phyloP scores from a whole-genome alignment of 2,329 filamentous ascomycete species.

The Cladosporium halotolerans region DNA sequence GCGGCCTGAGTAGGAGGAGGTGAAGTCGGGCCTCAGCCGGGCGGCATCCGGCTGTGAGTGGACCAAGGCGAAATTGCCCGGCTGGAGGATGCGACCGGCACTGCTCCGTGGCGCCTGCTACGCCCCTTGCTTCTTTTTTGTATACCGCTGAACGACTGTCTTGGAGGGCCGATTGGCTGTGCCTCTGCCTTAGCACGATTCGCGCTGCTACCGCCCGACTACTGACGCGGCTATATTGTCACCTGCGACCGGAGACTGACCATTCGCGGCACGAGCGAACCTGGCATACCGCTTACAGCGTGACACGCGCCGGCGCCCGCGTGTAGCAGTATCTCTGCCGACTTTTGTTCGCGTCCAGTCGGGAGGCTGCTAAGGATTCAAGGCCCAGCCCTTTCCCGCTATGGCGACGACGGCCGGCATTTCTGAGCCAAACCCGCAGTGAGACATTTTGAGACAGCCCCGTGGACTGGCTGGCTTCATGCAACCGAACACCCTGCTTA shows the following conservation, averaged over 20 bases:
- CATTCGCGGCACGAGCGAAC: conserved; percentile 2
- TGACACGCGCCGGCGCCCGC: conserved; percentile 7
- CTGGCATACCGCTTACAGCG: neutral
- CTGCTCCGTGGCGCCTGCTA: conserved; percentile 7
- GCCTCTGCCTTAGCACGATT: neutral
- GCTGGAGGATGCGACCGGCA: neutral
- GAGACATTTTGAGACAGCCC: conserved; percentile 4
- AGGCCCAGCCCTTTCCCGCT: neutral
- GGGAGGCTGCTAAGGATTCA: neutral
- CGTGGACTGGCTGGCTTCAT: conserved; percentile 3
- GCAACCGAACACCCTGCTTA: neutral
- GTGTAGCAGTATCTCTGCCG: neutral
- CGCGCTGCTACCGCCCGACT: conserved; percentile 9
- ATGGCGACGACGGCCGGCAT: neutral
- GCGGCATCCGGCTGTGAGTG: neutral
- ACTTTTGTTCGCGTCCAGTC: neutral
- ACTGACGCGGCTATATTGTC: neutral
- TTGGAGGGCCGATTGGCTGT: neutral
- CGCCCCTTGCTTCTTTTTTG: conserved; percentile 10
- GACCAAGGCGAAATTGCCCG: conserved; percentile 5
- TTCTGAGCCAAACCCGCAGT: neutral
- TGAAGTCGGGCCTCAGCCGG: conserved; percentile 9
- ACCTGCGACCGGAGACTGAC: conserved; percentile 7
- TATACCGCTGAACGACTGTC: neutral
- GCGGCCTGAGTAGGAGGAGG: neutral